These are phyloP conservation scores for Paradendryphiella salina DNA, from an alignment of 2,329 filamentous ascomycete species.

Conservation along the genomic window DNA sequence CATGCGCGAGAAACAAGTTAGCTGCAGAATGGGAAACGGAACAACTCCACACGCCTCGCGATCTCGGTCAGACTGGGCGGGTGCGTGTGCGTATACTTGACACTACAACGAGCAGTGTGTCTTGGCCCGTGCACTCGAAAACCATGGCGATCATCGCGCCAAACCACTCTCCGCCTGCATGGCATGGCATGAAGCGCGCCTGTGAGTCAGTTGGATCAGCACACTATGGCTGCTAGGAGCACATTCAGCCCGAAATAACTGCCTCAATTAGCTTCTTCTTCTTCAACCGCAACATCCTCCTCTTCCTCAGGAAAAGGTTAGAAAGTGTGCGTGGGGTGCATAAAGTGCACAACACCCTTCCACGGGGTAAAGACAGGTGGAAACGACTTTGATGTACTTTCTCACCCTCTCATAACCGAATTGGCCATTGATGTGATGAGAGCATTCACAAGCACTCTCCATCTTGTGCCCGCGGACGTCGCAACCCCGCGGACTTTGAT, in stretches of 20 bases:
- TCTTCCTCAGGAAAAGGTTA: constrained; percentile 8
- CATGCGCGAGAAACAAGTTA: constrained; percentile 10
- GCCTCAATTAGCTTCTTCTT: constrained; percentile 37
- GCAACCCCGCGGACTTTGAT: neutral
- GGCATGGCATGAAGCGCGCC: neutral
- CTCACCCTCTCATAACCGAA: neutral
- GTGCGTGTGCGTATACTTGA: constrained; percentile 6
- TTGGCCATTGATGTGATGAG: neutral
- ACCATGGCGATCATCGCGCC: constrained; percentile 22
- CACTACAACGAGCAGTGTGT: constrained; percentile 9
- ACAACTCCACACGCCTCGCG: constrained; percentile 15
- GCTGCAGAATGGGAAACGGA: constrained; percentile 1
- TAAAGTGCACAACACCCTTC: neutral
- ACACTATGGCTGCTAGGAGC: constrained; percentile 46
- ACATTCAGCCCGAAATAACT: constrained; percentile 50
- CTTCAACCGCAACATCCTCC: constrained; percentile 18
- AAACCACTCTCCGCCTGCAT: constrained; percentile 7
- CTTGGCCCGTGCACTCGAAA: constrained; percentile 20
- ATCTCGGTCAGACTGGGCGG: constrained; percentile 7
- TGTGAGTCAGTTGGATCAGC: constrained; percentile 32
- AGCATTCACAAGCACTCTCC: neutral
- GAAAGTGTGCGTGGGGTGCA: constrained; percentile 9
- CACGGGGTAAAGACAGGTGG: constrained; percentile 16
- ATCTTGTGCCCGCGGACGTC: neutral
- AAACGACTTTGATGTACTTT: neutral